A percentile compares a stretch with the other conserved stretches of the same genome.
Conservation (phyloP, 345 rosid species). For the Lepidium didymum region DNA sequence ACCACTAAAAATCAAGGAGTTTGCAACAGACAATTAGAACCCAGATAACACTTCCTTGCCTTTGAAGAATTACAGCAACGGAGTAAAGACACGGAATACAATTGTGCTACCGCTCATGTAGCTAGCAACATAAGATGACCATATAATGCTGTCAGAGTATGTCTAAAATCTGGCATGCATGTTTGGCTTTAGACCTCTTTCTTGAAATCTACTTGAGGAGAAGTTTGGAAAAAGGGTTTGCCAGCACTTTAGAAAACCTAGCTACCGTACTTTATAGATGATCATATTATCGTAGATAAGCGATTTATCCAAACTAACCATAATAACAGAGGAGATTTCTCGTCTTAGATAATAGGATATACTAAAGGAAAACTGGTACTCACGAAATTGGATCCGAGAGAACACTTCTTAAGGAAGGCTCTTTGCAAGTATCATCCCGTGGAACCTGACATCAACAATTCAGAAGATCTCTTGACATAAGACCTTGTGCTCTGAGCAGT, state of each 20-base stretch:
- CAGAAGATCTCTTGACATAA: slow-evolving; percentile 28
- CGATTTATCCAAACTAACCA: not conserved
- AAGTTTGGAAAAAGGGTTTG: not conserved
- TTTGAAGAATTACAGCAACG: not conserved
- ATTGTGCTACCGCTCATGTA: not conserved
- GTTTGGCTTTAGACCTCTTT: not conserved
- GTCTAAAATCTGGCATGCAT: not conserved
- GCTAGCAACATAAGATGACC: not conserved
- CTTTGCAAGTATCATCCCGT: slow-evolving; percentile 51
- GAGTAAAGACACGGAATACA: not conserved
- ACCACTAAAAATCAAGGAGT: slow-evolving; percentile 52
- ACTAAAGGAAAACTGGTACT: slow-evolving; percentile 33
- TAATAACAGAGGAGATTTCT: not conserved
- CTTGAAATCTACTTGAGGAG: not conserved
- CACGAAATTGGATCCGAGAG: slow-evolving; percentile 97
- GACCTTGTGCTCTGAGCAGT: slow-evolving; percentile 24
- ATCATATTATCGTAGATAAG: not conserved
- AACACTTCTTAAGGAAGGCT: slow-evolving; percentile 87
- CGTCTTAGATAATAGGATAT: not conserved
- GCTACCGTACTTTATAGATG: not conserved
- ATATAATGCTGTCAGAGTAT: not conserved
- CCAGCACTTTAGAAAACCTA: not conserved
- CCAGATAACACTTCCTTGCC: not conserved
- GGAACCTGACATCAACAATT: slow-evolving; percentile 56
- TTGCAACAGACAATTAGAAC: slow-evolving; percentile 20